Percentiles rank a stretch among this genome's conserved stretches.
Evolutionary conservation across 2,329 filamentous ascomycete genomes (phyloP).

Genomic region (Proliferodiscus dingleyae): DNA sequence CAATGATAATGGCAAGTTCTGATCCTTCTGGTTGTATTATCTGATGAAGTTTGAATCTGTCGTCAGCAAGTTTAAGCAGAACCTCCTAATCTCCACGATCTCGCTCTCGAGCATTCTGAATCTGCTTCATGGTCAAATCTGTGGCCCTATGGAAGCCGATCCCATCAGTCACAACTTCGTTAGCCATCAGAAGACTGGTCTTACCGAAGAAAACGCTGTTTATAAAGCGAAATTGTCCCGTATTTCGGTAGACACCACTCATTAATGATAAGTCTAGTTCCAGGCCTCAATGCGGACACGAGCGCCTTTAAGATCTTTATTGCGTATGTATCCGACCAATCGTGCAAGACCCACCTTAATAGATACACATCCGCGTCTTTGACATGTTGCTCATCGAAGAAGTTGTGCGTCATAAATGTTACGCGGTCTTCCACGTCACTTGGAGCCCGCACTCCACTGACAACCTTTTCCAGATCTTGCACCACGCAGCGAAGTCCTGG

Average conservation of each 20-base stretch:
- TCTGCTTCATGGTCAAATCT: neutral
- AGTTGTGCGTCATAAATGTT: neutral
- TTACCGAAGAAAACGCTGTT: neutral
- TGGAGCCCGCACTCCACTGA: neutral
- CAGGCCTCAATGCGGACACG: neutral
- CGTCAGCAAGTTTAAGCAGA: neutral
- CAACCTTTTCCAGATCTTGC: neutral
- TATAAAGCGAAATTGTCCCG: neutral
- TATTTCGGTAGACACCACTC: neutral
- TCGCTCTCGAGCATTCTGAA: neutral
- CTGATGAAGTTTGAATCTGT: neutral
- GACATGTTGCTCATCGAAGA: neutral
- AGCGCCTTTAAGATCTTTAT: neutral
- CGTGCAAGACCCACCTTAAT: neutral
- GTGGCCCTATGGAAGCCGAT: neutral
- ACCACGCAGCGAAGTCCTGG: slow-evolving; percentile 1
- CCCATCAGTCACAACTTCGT: neutral
- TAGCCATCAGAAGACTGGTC: neutral
- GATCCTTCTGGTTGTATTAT: neutral
- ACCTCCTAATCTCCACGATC: neutral
- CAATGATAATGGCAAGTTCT: neutral
- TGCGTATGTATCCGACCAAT: neutral
- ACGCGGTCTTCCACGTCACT: neutral
- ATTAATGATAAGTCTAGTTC: neutral
- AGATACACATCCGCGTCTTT: neutral